Conservation (phyloP, 805 yeast genomes). For the Candida nonsorbophila region DNA sequence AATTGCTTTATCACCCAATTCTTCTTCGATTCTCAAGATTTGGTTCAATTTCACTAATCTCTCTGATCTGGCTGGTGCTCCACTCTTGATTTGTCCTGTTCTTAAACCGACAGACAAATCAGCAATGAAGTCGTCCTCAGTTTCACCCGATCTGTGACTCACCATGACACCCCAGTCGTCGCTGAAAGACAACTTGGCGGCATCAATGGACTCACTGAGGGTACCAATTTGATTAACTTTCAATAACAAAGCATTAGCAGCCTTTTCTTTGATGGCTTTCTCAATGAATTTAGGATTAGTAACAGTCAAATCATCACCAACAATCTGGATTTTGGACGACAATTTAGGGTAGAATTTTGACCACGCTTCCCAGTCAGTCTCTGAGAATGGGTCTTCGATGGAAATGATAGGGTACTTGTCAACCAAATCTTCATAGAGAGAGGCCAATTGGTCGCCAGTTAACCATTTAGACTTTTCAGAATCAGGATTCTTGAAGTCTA, state of each 20-base stretch:
- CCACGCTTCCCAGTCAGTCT: slow-evolving; percentile 20
- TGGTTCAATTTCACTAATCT: slow-evolving; percentile 18
- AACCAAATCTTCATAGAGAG: slow-evolving; percentile 11
- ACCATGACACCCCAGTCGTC: slow-evolving; percentile 17
- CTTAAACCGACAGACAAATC: slow-evolving; percentile 17
- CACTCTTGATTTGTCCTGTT: slow-evolving; percentile 17
- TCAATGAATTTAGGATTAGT: slow-evolving; percentile 15
- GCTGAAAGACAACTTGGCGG: slow-evolving; percentile 11
- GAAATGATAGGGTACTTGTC: slow-evolving; percentile 16
- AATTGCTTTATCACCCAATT: slow-evolving; percentile 13
- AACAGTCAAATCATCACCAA: slow-evolving; percentile 19
- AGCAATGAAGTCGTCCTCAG: slow-evolving; percentile 18
- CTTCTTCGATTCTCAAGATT: slow-evolving; percentile 17
- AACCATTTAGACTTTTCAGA: slow-evolving; percentile 12
- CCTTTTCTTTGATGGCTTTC: slow-evolving; percentile 14
- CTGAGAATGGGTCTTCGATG: slow-evolving; percentile 18
- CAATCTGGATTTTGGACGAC: slow-evolving; percentile 10
- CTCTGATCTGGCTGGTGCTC: slow-evolving; percentile 19
- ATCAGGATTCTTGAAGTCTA: slow-evolving; percentile 16
- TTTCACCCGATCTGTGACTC: slow-evolving; percentile 19
- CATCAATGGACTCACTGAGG: slow-evolving; percentile 14
- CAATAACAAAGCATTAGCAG: slow-evolving; percentile 15
- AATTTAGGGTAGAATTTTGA: slow-evolving; percentile 9
- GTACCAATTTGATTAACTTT: slow-evolving; percentile 20
- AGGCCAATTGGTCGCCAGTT: slow-evolving; percentile 14